A percentile compares a stretch with the other conserved stretches of the same genome.
Conservation (phyloP, 805 yeast species). For the Sugiyamaella floridensis region DNA sequence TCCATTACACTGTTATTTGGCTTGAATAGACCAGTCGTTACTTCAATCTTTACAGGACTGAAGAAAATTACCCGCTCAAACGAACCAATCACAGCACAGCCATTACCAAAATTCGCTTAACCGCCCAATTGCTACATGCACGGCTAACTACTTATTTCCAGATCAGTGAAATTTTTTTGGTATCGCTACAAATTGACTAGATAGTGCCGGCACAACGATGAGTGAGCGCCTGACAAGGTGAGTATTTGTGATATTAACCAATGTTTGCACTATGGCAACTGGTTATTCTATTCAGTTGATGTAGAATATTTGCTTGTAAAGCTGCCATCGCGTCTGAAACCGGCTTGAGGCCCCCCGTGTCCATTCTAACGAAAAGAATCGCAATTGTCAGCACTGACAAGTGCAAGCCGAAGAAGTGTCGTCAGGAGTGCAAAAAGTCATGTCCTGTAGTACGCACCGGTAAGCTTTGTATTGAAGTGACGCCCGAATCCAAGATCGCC, state of each 20-base stretch:
- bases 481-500: slow-evolving; percentile 85
- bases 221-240: background rate
- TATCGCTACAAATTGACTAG: background rate
- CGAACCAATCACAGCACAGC: background rate
- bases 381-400: slow-evolving; percentile 92
- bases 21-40: too few species aligned
- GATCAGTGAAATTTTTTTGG: background rate
- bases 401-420: slow-evolving; percentile 97
- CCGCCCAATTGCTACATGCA: background rate
- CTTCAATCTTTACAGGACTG: too few species aligned
- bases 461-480: slow-evolving; percentile 92
- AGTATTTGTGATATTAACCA: background rate
- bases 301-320: too few species aligned
- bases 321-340: too few species aligned
- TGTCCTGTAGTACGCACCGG: slow-evolving; percentile 99
- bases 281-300: too few species aligned
- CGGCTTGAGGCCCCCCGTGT: background rate
- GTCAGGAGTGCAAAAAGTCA: slow-evolving; percentile 93
- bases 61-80: background rate
- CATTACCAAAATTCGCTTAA: background rate
- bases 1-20: too few species aligned
- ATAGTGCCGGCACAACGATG: background rate
- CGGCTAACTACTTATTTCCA: background rate
- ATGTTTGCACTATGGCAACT: background rate
- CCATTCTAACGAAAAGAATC: slow-evolving; percentile 53